A percentile compares a stretch with the other conserved stretches of the same genome.
Evolutionary conservation across 2,329 filamentous ascomycete genomes (phyloP).

Genomic region (Sporothrix mexicana): DNA sequence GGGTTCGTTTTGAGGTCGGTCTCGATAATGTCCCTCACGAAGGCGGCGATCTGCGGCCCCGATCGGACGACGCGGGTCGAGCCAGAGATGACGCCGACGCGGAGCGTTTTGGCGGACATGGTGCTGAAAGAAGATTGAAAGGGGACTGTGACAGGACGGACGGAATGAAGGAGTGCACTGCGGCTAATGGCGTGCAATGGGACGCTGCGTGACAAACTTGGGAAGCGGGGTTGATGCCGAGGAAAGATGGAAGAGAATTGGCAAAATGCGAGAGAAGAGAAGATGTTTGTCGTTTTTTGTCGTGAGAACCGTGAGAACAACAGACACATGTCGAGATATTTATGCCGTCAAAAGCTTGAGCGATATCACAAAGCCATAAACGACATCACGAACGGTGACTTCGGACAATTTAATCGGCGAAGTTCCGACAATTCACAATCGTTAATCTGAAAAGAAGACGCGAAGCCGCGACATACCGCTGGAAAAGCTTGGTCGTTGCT

Average conservation of each 20-base stretch:
- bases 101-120: constrained; percentile 32
- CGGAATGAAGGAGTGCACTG: background rate
- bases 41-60: constrained; percentile 39
- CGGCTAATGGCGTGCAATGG: background rate
- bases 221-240: background rate
- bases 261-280: background rate
- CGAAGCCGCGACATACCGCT: background rate
- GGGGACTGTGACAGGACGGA: background rate
- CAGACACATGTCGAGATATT: background rate
- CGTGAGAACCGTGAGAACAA: background rate
- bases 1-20: constrained; percentile 26
- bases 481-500: background rate
- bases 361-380: too few species aligned
- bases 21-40: constrained; percentile 38
- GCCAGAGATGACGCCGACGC: constrained; percentile 41
- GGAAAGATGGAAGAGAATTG: background rate
- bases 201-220: too few species aligned
- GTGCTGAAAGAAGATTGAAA: background rate
- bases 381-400: constrained; percentile 2
- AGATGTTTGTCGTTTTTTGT: background rate
- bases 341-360: background rate
- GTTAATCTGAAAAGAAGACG: background rate
- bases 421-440: background rate
- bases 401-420: too few species aligned
- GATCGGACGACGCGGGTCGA: constrained; percentile 40